A percentile compares a stretch with the other conserved stretches of the same genome.
These are phyloP conservation scores for Daldinia childiae DNA, from an alignment of 495 filamentous ascomycete species.

Conservation along the genomic window DNA sequence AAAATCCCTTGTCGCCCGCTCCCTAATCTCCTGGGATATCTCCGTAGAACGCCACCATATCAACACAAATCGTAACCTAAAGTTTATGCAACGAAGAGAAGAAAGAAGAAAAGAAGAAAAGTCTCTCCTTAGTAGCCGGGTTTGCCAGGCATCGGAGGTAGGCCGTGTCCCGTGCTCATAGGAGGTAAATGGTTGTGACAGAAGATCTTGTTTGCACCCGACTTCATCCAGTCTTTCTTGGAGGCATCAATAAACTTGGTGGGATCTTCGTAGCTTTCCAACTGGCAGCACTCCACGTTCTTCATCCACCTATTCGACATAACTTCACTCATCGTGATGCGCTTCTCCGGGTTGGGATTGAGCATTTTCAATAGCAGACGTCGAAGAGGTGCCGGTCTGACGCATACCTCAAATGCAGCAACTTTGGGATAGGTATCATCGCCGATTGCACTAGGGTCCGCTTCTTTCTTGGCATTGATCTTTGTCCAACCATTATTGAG, in stretches of 20 bases:
- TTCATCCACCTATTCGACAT: conserved; percentile 71
- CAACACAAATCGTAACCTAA: conserved; percentile 11
- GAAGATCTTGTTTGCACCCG: conserved; percentile 54
- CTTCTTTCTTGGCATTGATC: conserved; percentile 63
- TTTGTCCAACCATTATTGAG: conserved; percentile 71
- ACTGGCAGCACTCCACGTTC: conserved; percentile 75
- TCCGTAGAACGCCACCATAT: conserved; percentile 35
- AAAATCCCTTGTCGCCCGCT: conserved; percentile 5
- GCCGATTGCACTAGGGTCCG: conserved; percentile 52
- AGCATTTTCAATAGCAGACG: conserved; percentile 78
- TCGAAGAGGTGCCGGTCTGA: conserved; percentile 64
- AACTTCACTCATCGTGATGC: conserved; percentile 70
- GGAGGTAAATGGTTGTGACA: conserved; percentile 61
- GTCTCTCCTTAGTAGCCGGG: conserved; percentile 51
- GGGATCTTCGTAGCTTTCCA: conserved; percentile 67
- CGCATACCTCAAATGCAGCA: conserved; percentile 57
- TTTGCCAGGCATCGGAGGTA: conserved; percentile 60
- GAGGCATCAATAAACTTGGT: conserved; percentile 60
- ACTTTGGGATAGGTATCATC: conserved; percentile 63
- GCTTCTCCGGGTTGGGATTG: conserved; percentile 72
- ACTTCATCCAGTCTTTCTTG: conserved; percentile 56
- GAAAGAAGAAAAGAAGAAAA: conserved; percentile 7
- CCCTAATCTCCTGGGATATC: conserved; percentile 30
- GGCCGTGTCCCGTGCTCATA: conserved; percentile 52
- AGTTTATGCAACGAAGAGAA: conserved; percentile 23